Percentiles rank a stretch among this genome's conserved stretches.
These are phyloP conservation scores for Chlorella sp. DNA, from an alignment of 139 green algal genomes.

Conservation along the genomic window DNA sequence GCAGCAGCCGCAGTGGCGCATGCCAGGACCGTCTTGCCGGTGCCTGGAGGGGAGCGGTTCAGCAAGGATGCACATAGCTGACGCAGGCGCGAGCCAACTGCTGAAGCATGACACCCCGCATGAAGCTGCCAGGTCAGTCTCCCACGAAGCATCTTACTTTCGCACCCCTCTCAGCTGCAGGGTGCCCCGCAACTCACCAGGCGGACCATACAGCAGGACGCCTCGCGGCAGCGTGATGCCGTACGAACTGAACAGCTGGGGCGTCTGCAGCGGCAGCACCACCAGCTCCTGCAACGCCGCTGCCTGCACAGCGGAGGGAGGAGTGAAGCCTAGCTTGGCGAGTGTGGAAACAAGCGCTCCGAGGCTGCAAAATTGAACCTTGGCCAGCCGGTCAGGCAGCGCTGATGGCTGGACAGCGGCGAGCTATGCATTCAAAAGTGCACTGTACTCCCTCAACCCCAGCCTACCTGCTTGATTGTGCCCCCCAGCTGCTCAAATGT, in stretches of 20 bases:
- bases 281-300: constrained; percentile 52
- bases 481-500: constrained; percentile 56
- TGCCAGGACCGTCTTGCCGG: constrained; percentile 86
- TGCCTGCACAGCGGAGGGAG: constrained; percentile 16
- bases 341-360: too few species aligned
- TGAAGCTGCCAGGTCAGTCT: neutral
- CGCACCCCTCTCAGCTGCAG: neutral
- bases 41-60: constrained; percentile 45
- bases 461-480: constrained; percentile 5
- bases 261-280: constrained; percentile 55
- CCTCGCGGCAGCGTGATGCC: constrained; percentile 68
- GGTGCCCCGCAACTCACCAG: constrained; percentile 24
- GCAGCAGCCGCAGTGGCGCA: constrained; percentile 68
- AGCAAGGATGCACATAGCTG: neutral
- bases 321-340: neutral
- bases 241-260: constrained; percentile 47
- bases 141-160: too few species aligned
- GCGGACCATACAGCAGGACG: constrained; percentile 85
- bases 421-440: too few species aligned
- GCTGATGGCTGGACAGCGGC: too few species aligned
- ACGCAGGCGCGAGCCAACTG: neutral
- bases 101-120: neutral
- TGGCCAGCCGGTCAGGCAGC: too few species aligned
- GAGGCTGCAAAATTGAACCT: too few species aligned
- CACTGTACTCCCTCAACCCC: too few species aligned